Conservation (phyloP, 495 filamentous ascomycete genomes). For the Penicillium riverlandense region DNA sequence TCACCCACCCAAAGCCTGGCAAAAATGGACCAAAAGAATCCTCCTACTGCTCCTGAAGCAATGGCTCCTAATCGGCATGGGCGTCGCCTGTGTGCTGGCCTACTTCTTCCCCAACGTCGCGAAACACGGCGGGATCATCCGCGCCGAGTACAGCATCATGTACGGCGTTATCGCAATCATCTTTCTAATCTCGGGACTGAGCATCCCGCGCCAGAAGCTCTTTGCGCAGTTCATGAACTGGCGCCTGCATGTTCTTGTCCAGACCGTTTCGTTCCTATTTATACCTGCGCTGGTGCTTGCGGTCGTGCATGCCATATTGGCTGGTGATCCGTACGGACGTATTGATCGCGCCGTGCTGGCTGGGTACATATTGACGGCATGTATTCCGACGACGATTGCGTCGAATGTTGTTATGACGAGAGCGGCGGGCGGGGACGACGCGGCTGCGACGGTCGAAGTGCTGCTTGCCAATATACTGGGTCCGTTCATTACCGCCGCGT, state of each 20-base stretch:
- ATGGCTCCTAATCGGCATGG: constrained; percentile 52
- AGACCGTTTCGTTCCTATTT: constrained; percentile 43
- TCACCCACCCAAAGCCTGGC: background rate
- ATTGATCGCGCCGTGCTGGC: constrained; percentile 45
- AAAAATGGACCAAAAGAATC: constrained; percentile 10
- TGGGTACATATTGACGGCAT: constrained; percentile 47
- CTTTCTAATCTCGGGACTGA: constrained; percentile 48
- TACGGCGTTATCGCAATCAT: constrained; percentile 48
- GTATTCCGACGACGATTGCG: constrained; percentile 51
- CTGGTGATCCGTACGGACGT: constrained; percentile 28
- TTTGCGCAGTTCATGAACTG: constrained; percentile 43
- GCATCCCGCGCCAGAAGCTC: constrained; percentile 45
- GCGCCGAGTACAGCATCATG: constrained; percentile 46
- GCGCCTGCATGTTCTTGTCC: constrained; percentile 46
- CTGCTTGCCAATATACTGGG: constrained; percentile 48
- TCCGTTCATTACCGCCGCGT: constrained; percentile 43
- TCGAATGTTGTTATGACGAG: constrained; percentile 54
- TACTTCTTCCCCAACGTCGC: constrained; percentile 49
- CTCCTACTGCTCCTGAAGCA: constrained; percentile 39
- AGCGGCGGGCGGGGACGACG: constrained; percentile 47
- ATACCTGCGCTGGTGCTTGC: constrained; percentile 40
- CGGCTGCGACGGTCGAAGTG: constrained; percentile 47
- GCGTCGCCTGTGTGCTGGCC: constrained; percentile 40
- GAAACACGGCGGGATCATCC: constrained; percentile 44
- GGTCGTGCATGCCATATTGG: constrained; percentile 41